phyloP scores from a whole-genome alignment of 495 filamentous ascomycete genomes.

The Neurospora sublineolata region DNA sequence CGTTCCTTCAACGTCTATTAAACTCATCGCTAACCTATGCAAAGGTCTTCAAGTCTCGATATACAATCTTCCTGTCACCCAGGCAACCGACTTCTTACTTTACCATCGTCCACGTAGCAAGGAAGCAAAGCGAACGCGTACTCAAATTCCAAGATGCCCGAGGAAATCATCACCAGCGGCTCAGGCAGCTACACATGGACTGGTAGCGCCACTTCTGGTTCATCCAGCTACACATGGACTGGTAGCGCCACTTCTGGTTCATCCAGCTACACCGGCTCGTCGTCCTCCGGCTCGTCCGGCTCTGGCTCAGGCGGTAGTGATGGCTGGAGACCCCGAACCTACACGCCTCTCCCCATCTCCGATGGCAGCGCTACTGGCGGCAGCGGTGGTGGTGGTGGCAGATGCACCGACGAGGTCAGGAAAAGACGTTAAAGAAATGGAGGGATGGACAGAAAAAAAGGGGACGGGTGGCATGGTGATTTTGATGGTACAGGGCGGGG shows the following conservation, averaged over 20 bases:
- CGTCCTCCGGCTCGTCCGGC: not conserved
- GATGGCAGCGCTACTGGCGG: not conserved
- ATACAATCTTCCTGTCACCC: not conserved
- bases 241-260: not conserved
- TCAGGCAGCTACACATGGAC: not conserved
- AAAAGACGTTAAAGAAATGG: not conserved
- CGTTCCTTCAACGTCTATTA: not conserved
- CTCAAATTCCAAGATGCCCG: not conserved
- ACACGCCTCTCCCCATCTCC: not conserved
- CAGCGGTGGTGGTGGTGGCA: not conserved
- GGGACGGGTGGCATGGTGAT: not conserved
- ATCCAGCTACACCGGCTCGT: not conserved
- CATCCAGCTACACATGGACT: not conserved
- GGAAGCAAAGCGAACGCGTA: not conserved
- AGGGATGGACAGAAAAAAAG: not conserved
- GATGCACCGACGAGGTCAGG: not conserved
- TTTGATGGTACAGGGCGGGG: not conserved
- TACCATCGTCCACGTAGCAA: not conserved
- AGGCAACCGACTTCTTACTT: not conserved
- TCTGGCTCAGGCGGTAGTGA: not conserved
- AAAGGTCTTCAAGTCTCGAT: not conserved
- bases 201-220: too few species aligned
- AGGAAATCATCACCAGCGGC: not conserved
- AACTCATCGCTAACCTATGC: not conserved
- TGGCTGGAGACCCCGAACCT: not conserved